Base-by-base conservation (phyloP, 495 filamentous ascomycete genomes). In the Hypoxylon fragiforme region DNA sequence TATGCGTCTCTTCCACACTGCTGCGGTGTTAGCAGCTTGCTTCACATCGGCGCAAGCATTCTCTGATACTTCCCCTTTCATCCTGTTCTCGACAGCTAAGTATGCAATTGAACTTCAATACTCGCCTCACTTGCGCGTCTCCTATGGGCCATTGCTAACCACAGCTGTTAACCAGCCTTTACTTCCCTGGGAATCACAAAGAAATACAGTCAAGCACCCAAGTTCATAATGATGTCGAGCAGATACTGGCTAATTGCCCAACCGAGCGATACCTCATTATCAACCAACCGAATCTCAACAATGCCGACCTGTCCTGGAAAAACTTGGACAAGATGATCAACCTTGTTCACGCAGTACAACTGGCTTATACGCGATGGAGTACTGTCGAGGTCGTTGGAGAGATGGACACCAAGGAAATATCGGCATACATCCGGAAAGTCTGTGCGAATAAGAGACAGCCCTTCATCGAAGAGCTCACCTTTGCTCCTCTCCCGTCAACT, bases 1-100 rank as follows among this genome's bases (percentile, higher is more conserved):
- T 56, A 88, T 89, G 85, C 78, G 80, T 77, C 66, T 85, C 57
- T 82, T 76, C 54, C 44, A 26, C 11, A 73, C 73, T 64, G 68
- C 85, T 46, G 77, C 82, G 54, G 71, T 83, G 47, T 62, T 90
- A 34, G 80, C 86, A 67, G 78, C 88, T 54, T 79, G 77, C 63
- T 75, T 79, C 68, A 74, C 77, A 49, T 70, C 78, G 9, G 83
- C 75, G 43, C 76, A 81, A 30, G 91, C 91, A 12, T 92, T 95
- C 71, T 82, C 79, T 39, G 86, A 96, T 62, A 88, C 91, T 0
- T 91, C 90, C 35, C 92, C 92, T 12, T 94, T 95, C 66, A 79
- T 96, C 70, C 72, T 96, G 19, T 84, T 91, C 64, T 95, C 91
- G 18, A 87, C 82, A 28, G 82, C 87, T 42, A 75, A 84, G 90